Conservation (phyloP, 2,329 filamentous ascomycete genomes). For the Alternaria alternata region DNA sequence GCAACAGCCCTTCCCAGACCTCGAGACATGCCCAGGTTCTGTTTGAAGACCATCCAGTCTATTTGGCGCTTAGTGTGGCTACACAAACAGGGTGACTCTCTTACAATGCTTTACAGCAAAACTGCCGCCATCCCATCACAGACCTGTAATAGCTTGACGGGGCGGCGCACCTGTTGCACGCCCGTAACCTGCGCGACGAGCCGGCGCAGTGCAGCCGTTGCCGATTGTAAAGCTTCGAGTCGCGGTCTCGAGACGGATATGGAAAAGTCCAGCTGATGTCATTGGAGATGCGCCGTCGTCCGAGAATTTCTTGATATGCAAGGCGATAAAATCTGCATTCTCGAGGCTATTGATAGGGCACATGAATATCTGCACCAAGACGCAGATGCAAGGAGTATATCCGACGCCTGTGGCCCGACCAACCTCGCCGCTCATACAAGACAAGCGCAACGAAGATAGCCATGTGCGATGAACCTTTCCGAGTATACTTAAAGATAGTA, state of each 20-base stretch:
- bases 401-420: conserved; percentile 20
- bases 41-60: conserved; percentile 44
- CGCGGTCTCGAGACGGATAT: conserved; percentile 23
- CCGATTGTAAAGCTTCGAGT: conserved; percentile 22
- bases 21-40: conserved; percentile 29
- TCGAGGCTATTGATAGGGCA: background rate
- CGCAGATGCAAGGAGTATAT: conserved; percentile 38
- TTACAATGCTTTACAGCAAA: conserved; percentile 30
- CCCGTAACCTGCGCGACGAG: conserved; percentile 37
- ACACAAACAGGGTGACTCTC: conserved; percentile 42
- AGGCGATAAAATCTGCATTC: conserved; percentile 21
- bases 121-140: conserved; percentile 22
- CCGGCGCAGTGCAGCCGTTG: conserved; percentile 31
- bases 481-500: conserved; percentile 3
- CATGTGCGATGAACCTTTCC: conserved; percentile 6
- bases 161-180: conserved; percentile 28
- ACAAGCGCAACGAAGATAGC: conserved; percentile 23
- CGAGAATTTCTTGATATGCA: conserved; percentile 21
- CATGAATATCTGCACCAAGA: conserved; percentile 25
- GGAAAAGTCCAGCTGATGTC: conserved; percentile 22
- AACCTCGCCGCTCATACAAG: conserved; percentile 22
- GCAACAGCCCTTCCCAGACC: conserved; percentile 20
- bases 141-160: conserved; percentile 32
- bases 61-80: conserved; percentile 39
- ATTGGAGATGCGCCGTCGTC: conserved; percentile 20